A percentile compares a stretch with the other conserved stretches of the same genome.
phyloP scores from a whole-genome alignment of 805 yeast genomes.

The Suhomyces sp. region DNA sequence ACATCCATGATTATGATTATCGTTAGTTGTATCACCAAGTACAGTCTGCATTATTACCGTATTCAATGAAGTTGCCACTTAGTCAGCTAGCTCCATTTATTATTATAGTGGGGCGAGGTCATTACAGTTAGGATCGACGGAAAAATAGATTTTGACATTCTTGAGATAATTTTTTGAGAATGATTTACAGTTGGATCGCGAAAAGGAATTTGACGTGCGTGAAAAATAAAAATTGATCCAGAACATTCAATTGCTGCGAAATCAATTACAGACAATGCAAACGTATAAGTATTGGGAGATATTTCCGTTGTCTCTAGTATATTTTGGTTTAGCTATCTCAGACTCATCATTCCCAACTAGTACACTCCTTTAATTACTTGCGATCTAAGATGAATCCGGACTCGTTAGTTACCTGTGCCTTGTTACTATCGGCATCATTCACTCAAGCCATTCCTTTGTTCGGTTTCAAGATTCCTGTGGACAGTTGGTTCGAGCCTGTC shows the following conservation, averaged over 20 bases:
- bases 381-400: conserved; percentile 4
- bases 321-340: background rate
- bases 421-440: background rate
- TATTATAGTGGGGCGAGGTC: background rate
- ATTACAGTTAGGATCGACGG: background rate
- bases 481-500: background rate
- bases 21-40: background rate
- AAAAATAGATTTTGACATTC: background rate
- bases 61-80: background rate
- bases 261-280: background rate
- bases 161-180: background rate
- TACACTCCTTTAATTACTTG: conserved; percentile 1
- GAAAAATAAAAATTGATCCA: background rate
- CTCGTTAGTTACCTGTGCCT: background rate
- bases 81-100: background rate
- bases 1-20: background rate
- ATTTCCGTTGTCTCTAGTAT: background rate
- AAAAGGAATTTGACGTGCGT: background rate
- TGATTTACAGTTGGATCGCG: background rate
- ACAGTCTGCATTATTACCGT: background rate
- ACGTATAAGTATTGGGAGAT: background rate
- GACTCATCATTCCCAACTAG: conserved; percentile 12
- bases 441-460: background rate
- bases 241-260: background rate
- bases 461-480: background rate